phyloP scores from a whole-genome alignment of 805 yeast genomes.

The Jamesozyma lodderae region DNA sequence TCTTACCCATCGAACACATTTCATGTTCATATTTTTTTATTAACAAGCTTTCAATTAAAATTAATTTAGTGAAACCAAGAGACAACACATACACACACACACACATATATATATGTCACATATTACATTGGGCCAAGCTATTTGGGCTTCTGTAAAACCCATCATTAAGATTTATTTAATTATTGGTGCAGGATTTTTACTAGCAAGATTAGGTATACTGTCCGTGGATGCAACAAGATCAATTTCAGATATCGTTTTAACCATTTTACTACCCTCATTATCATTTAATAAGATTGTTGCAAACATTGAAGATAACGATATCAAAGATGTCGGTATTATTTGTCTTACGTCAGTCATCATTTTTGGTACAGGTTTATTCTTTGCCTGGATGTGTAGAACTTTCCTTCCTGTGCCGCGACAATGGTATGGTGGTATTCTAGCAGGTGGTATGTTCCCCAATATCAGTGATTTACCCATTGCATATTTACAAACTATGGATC shows the following conservation, averaged over 20 bases:
- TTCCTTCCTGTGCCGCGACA: slow-evolving; percentile 45
- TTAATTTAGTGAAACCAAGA: too few relatives aligned
- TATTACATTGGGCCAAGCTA: slow-evolving; percentile 25
- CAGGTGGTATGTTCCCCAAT: slow-evolving; percentile 66
- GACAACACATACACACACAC: too few relatives aligned
- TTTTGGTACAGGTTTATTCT: slow-evolving; percentile 40
- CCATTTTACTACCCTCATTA: slow-evolving; percentile 57
- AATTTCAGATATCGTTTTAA: slow-evolving; percentile 53
- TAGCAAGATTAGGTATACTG: slow-evolving; percentile 51
- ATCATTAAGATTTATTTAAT: slow-evolving; percentile 67
- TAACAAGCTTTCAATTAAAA: too few relatives aligned
- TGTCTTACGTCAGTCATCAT: slow-evolving; percentile 43
- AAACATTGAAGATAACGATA: slow-evolving; percentile 53
- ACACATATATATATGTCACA: too few relatives aligned
- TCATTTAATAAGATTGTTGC: slow-evolving; percentile 55
- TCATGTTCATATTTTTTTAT: too few relatives aligned
- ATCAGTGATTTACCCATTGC: slow-evolving; percentile 75
- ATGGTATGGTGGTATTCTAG: slow-evolving; percentile 64
- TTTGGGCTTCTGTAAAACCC: slow-evolving; percentile 57
- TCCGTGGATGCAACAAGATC: slow-evolving; percentile 55
- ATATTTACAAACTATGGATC: slow-evolving; percentile 57
- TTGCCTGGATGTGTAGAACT: slow-evolving; percentile 32
- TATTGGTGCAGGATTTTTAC: slow-evolving; percentile 52
- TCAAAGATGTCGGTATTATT: slow-evolving; percentile 60
- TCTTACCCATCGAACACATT: too few relatives aligned